These are phyloP conservation scores for Caryocar brasiliense DNA, from an alignment of 441 rosid species.

Conservation along the genomic window DNA sequence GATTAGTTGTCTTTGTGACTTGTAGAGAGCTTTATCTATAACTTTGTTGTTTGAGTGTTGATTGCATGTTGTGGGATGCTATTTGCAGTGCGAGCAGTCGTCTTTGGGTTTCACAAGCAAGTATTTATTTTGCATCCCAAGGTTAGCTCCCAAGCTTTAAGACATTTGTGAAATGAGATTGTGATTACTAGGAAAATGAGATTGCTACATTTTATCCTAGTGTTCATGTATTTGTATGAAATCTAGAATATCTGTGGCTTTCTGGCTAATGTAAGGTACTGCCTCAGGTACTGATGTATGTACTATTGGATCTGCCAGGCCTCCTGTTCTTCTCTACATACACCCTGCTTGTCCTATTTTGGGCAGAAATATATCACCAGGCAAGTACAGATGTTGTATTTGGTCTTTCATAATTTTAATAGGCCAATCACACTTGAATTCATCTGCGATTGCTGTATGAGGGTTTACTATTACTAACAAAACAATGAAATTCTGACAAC, in stretches of 20 bases:
- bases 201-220: no score
- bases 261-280: constrained; percentile 6
- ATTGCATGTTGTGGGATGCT: neutral
- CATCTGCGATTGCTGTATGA: neutral
- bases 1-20: neutral
- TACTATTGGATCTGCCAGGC: constrained; percentile 77
- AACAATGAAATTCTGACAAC: constrained; percentile 3
- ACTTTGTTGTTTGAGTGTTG: neutral
- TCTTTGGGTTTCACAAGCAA: constrained; percentile 79
- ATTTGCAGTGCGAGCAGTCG: constrained; percentile 71
- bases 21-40: neutral
- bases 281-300: constrained; percentile 46
- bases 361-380: constrained; percentile 99
- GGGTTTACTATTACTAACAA: neutral
- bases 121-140: constrained; percentile 68
- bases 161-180: no score
- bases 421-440: neutral
- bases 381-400: constrained; percentile 27
- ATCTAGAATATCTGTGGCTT: neutral
- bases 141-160: constrained; percentile 40
- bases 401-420: neutral
- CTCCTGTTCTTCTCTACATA: constrained; percentile 84
- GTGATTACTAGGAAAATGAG: no score
- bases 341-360: constrained; percentile 79
- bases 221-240: neutral